Base-by-base conservation (phyloP, 164 flowering plant species). In the Protea cynaroides region DNA sequence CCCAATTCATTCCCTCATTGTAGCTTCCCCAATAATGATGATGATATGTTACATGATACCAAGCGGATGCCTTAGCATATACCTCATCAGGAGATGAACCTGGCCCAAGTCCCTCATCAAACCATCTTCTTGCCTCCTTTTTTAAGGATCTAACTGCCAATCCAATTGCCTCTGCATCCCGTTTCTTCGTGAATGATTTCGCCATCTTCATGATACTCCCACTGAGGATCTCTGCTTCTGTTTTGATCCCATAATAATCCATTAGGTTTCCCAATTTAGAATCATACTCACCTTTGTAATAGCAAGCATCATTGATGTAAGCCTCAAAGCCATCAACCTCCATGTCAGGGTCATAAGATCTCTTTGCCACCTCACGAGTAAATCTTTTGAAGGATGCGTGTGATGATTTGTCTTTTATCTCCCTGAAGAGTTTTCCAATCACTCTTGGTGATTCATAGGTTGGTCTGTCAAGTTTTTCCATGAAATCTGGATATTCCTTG, bases 401-500 rank as follows among this genome's bases (percentile, higher is more conserved):
- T 1, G 61, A 38, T 6, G 61, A 43, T n/a, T 25, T 36, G 49
- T 44, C 49, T 44, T 44, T 44, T 3, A 44, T 15, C 17, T 0
- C 49, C 8, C 49, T 44, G 49, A 44, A 44, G 58, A 87, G 88
- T 72, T 83, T 85, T 19, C 92, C 92, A 36, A 87, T 83, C 23
- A 87, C 86, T 23, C 64, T 61, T 1, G 34, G 2, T 3, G 98
- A 92, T 53, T 69, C 74, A 59, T 92, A 92, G 9, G 87, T 86
- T 14, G 83, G 71, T 68, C 73, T 85, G 73, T 88, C 86, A 3
- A 63, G 84, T 74, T 90, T 92, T 19, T 92, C 95, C 92, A 90
- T 92, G 79, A 92, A 92, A 69, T 92, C 96, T n/a, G 98, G 96
- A 63, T 79, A 92, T 46, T 81, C 83, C 70, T 80, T 83, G 38